phyloP scores from a whole-genome alignment of 1,139 yeast species.

The Protomyces pachydermus region DNA sequence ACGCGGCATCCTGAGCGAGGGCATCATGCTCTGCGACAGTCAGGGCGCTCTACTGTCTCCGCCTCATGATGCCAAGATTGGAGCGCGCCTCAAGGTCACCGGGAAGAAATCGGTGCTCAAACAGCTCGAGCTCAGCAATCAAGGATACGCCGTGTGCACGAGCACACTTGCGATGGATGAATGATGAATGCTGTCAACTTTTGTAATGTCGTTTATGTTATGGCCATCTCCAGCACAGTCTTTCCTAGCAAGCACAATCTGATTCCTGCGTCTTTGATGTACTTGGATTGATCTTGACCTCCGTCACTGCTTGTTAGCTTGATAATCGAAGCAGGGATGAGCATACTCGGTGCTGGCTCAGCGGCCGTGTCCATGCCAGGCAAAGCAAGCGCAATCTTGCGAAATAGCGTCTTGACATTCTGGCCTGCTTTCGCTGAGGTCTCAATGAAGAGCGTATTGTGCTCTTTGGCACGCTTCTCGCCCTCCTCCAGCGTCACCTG shows the following conservation, averaged over 20 bases:
- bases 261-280: slow-evolving; percentile 15
- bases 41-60: slow-evolving; percentile 8
- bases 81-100: slow-evolving; percentile 2
- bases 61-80: neutral
- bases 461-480: slow-evolving; percentile 66
- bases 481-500: slow-evolving; percentile 80
- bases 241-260: slow-evolving; percentile 18
- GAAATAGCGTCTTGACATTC: slow-evolving; percentile 82
- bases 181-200: neutral
- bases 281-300: slow-evolving; percentile 49
- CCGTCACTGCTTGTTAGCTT: slow-evolving; percentile 53
- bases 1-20: slow-evolving; percentile 16
- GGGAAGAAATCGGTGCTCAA: slow-evolving; percentile 12
- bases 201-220: neutral
- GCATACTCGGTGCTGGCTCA: slow-evolving; percentile 4
- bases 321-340: slow-evolving; percentile 33
- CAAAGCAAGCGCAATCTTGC: slow-evolving; percentile 81
- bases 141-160: slow-evolving; percentile 2
- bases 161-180: neutral
- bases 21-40: slow-evolving; percentile 13
- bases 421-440: slow-evolving; percentile 94
- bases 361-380: slow-evolving; percentile 65
- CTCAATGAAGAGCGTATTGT: slow-evolving; percentile 80
- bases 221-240: neutral
- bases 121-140: slow-evolving; percentile 4